Base-by-base conservation (phyloP, 192 early-diverging fungal species). In the Podila epicladia region DNA sequence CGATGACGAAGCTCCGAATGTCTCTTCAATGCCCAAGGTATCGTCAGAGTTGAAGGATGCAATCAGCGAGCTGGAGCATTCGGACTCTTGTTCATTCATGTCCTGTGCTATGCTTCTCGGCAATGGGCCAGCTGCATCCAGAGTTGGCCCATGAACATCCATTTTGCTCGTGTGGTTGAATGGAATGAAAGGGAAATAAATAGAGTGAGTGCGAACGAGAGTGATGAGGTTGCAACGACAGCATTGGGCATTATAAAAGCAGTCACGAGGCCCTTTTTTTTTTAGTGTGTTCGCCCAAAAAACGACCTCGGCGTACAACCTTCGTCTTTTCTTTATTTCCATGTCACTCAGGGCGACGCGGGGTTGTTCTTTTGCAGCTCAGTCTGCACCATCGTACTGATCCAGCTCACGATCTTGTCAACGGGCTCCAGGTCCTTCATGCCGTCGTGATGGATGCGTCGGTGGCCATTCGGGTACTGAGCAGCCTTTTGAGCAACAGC, bases 321-420 rank as follows among this genome's bases (percentile, higher is more conserved):
- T n/a, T n/a, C n/a, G n/a, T n/a, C n/a, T n/a, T n/a, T n/a, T n/a
- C 53, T 55, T 55, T 55, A 45, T 15, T 45, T 45, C 41, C 13
- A 45, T 45, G 41, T 45, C 15, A 45, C 41, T 49, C 33, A 73
- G 20, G 29, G n/a, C 9, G 69, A 55, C 50, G 63, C 61, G 58
- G 70, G 69, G 41, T 80, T 80, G 57, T 73, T 80, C 71, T 73
- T 73, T 35, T 61, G 64, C 5, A 80, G 45, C 28, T 80, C 76
- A 9, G 45, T 11, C 2, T 69, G 69, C 17, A 82, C 72, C 33
- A 68, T 55, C 2, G 58, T 68, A 9, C 29, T 57, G 2, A 82
- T 61, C 83, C 83, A 84, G n/a, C 41, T 58, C 45, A 53, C 69
- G 59, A 84, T 49, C 29, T 70, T 67, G 13, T 84, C 83, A 17